These are phyloP conservation scores for Gossypium lobatum DNA, from an alignment of 441 rosid species.

Conservation along the genomic window DNA sequence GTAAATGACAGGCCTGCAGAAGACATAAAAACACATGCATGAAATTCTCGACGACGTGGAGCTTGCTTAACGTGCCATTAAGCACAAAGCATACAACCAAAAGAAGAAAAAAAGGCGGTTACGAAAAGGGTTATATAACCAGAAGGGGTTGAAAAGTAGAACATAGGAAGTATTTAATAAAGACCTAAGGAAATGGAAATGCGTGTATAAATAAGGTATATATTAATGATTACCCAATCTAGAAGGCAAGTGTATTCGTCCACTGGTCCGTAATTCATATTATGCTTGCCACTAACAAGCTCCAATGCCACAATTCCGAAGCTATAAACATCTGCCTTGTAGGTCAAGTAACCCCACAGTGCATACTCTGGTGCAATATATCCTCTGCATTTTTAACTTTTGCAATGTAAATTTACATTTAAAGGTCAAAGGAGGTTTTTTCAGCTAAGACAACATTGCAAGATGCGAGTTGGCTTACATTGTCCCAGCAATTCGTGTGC, in stretches of 20 bases:
- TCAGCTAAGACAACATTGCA: background rate
- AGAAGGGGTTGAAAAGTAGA: background rate
- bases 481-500: constrained; percentile 7
- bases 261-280: background rate
- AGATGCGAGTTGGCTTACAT: constrained; percentile 9
- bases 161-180: background rate
- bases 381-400: constrained; percentile 40
- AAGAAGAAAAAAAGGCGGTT: background rate
- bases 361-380: constrained; percentile 81
- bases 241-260: background rate
- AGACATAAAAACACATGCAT: background rate
- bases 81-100: background rate
- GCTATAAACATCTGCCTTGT: constrained; percentile 70
- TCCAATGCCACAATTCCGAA: constrained; percentile 56
- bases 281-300: constrained; percentile 31
- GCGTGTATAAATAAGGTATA: background rate
- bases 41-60: background rate
- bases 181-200: background rate
- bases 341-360: constrained; percentile 53
- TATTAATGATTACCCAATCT: constrained; percentile 14
- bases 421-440: background rate
- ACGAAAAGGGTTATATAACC: background rate
- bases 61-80: background rate
- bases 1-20: constrained; percentile 45
- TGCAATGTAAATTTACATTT: background rate